phyloP scores from a whole-genome alignment of 805 yeast genomes.

The Tetrapisispora pingtungensis region DNA sequence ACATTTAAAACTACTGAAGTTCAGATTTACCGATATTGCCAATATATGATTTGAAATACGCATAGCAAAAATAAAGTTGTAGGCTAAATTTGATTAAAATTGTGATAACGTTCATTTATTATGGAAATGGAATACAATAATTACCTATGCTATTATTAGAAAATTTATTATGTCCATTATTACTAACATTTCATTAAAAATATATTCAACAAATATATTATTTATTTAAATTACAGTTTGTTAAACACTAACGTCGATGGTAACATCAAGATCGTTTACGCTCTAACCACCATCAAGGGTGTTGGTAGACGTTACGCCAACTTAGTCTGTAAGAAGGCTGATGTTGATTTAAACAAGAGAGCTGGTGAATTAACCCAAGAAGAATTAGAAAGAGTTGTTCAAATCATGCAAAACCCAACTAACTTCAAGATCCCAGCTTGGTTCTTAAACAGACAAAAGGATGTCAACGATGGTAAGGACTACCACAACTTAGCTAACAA shows the following conservation, averaged over 20 bases:
- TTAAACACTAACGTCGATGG: slow-evolving; percentile 99
- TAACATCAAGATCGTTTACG: slow-evolving; percentile 99
- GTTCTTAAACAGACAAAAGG: slow-evolving; percentile 99
- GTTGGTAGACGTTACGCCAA: slow-evolving; percentile 99
- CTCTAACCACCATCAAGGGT: slow-evolving; percentile 99
- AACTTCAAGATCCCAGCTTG: slow-evolving; percentile 99
- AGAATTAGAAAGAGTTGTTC: slow-evolving; percentile 99
- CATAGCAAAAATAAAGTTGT: too few species aligned
- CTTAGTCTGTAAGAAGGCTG: slow-evolving; percentile 99
- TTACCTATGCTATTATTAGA: not conserved
- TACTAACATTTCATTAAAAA: slow-evolving; percentile 29
- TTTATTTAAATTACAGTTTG: slow-evolving; percentile 48
- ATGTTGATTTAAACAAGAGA: slow-evolving; percentile 94
- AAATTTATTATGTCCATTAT: not conserved
- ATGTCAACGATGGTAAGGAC: slow-evolving; percentile 97
- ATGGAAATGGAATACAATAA: too few species aligned
- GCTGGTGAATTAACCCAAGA: slow-evolving; percentile 99
- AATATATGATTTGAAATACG: too few species aligned
- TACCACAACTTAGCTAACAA: slow-evolving; percentile 98
- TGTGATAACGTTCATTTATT: too few species aligned
- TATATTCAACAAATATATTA: not conserved
- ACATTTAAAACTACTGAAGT: too few species aligned
- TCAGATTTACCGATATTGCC: too few species aligned
- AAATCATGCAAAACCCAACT: slow-evolving; percentile 99
- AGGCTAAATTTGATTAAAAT: too few species aligned